Conservation (phyloP, 176 grass and related monocot genomes). For the Saccharum officinarum region DNA sequence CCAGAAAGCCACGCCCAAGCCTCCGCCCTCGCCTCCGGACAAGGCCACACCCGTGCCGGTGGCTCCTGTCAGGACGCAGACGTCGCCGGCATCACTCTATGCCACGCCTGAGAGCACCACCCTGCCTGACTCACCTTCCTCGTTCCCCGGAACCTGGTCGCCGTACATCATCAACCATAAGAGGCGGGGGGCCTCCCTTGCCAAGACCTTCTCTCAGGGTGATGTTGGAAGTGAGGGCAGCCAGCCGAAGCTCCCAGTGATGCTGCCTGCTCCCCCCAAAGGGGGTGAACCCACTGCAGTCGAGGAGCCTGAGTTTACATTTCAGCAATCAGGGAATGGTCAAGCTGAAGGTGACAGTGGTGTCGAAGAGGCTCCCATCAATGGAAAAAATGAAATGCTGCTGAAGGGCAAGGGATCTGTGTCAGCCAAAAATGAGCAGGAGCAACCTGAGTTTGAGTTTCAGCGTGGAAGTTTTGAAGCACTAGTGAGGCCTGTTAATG, state of each 20-base stretch:
- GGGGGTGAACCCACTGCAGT: conserved; percentile 10
- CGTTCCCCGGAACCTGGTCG: conserved; percentile 63
- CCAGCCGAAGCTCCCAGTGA: conserved; percentile 13
- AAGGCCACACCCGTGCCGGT: conserved; percentile 29
- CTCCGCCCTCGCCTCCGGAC: conserved; percentile 16
- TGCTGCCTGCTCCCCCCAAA: conserved; percentile 16
- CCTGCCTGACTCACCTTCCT: conserved; percentile 75
- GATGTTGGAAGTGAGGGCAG: conserved; percentile 26
- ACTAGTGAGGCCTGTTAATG: conserved; percentile 29
- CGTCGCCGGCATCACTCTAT: conserved; percentile 62
- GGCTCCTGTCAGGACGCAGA: conserved; percentile 45
- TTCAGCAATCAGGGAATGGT: conserved; percentile 9
- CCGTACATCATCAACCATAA: conserved; percentile 94
- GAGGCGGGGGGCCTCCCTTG: conserved; percentile 60
- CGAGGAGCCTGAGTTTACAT: conserved; percentile 34
- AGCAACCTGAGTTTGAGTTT: conserved; percentile 40
- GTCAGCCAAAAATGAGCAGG: conserved; percentile 21
- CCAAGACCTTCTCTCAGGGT: conserved; percentile 44
- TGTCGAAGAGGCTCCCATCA: conserved; percentile 5
- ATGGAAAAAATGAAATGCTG: conserved; percentile 9
- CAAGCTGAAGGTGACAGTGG: neutral
- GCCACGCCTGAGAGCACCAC: conserved; percentile 64
- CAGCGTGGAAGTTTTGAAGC: conserved; percentile 30
- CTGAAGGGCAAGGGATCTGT: conserved; percentile 31
- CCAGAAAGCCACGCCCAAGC: conserved; percentile 29